These are phyloP conservation scores for Sophora flavescens DNA, from an alignment of 306 rosid species.

Conservation along the genomic window DNA sequence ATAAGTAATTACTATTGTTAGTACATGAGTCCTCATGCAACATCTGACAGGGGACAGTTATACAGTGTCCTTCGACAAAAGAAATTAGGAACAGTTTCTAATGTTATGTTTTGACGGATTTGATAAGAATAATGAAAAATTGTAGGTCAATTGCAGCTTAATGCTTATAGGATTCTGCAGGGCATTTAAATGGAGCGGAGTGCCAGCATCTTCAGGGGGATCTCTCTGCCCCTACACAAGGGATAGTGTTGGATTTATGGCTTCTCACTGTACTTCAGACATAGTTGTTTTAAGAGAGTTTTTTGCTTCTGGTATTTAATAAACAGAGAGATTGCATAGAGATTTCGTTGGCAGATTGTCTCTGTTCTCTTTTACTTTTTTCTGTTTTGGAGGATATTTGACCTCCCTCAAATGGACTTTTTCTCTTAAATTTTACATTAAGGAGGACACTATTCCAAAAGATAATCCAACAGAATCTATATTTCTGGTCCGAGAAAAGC, in stretches of 20 bases:
- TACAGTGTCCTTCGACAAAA: background rate
- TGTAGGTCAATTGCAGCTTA: background rate
- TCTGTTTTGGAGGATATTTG: background rate
- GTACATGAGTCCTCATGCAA: constrained; percentile 5
- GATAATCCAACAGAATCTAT: background rate
- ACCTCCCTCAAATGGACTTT: background rate
- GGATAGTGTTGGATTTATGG: background rate
- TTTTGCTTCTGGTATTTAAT: background rate
- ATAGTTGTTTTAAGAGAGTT: background rate
- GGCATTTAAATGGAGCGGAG: constrained; percentile 8
- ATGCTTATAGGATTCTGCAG: background rate
- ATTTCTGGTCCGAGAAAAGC: constrained; percentile 40
- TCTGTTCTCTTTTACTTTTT: background rate
- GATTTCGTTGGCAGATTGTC: constrained; percentile 1
- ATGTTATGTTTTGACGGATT: background rate
- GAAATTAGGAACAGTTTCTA: constrained; percentile 15
- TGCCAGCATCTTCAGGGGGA: constrained; percentile 8
- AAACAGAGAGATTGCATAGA: background rate
- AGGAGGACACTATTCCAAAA: background rate
- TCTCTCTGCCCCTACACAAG: background rate
- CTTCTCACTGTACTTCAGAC: background rate
- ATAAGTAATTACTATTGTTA: constrained; percentile 11
- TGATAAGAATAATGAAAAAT: background rate
- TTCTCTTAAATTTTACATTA: background rate
- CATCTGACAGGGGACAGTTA: constrained; percentile 6